Base-by-base conservation (phyloP, 2,329 filamentous ascomycete genomes). In the Thyridium curvatum region DNA sequence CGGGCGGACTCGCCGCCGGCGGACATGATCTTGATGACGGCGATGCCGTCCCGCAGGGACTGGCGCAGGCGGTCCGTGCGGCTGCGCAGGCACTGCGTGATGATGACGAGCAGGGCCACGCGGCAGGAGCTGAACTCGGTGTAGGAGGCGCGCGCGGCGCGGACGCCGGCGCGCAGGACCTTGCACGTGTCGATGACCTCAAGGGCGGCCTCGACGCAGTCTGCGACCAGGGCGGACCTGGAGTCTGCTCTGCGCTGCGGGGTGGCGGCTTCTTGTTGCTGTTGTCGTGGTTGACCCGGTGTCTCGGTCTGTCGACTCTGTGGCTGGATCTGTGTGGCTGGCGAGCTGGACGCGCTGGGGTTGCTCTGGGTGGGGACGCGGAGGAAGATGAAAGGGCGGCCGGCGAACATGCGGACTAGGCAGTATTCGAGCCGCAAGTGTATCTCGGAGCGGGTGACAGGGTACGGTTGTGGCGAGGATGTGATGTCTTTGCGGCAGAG, bases 41-140 rank as follows among this genome's bases (percentile, higher is more conserved):
- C 61, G 49, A 74, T 64, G 8, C 70, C 70, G 30, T 69, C 65
- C n/a, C 68, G 57, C 3, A 74, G 54, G 8, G 63, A 61, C 31
- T 68, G 64, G 18, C 66, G 65, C 12, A 26, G 21, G 21, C 21
- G 21, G 6, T 26, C 21, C 10, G 21, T 6, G 6, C 10, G 6
- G 6, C 10, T 6, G 6, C 21, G 21, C 21, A 26, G 21, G 14
- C 45, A 46, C 30, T 46, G 46, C n/a, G 48, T 46, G 13, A 50
- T 43, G 38, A 50, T 41, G 18, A 75, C 71, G 3, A 76, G 59
- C 5, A 76, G 55, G 8, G 72, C 71, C 8, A 71, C 71, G 32
- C 72, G 70, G 37, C 71, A 74, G 3, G 72, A 69, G 49, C 69
- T 73, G 48, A 74, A 76, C 45, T 77, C 72, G 4, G 71, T 74